Evolutionary conservation across 2,329 filamentous ascomycete genomes (phyloP).

Genomic region (Fusarium foetens): DNA sequence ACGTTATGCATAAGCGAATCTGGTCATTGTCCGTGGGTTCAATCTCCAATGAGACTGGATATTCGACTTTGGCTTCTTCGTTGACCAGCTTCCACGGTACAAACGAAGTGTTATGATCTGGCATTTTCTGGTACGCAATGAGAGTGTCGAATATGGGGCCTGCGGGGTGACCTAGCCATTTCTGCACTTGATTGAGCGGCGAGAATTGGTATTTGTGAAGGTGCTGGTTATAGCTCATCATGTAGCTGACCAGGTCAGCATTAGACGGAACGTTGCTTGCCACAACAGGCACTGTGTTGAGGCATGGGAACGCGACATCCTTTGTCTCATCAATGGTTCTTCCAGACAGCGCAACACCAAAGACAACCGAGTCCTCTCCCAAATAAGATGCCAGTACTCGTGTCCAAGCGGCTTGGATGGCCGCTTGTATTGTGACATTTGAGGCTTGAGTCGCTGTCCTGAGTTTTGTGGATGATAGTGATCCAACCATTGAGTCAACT

Average conservation of each 20-base stretch:
- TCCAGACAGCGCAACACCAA: slow-evolving; percentile 84
- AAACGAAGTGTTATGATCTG: slow-evolving; percentile 32
- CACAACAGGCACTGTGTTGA: slow-evolving; percentile 81
- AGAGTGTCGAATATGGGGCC: slow-evolving; percentile 83
- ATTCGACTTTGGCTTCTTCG: slow-evolving; percentile 79
- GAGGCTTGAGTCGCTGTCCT: slow-evolving; percentile 64
- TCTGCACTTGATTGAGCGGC: slow-evolving; percentile 77
- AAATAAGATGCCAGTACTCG: slow-evolving; percentile 78
- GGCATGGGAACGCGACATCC: slow-evolving; percentile 76
- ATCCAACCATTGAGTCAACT: slow-evolving; percentile 50
- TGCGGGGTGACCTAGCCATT: slow-evolving; percentile 72
- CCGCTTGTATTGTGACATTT: slow-evolving; percentile 79
- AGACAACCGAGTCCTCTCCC: slow-evolving; percentile 78
- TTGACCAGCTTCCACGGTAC: slow-evolving; percentile 68
- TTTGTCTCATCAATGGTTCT: slow-evolving; percentile 70
- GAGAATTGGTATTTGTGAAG: slow-evolving; percentile 77
- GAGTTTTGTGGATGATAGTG: slow-evolving; percentile 57
- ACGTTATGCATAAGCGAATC: slow-evolving; percentile 74
- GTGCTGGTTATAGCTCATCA: slow-evolving; percentile 72
- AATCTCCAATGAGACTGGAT: slow-evolving; percentile 82
- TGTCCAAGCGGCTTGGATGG: slow-evolving; percentile 82
- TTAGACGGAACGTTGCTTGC: slow-evolving; percentile 66
- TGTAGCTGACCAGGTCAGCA: slow-evolving; percentile 64
- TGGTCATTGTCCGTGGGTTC: slow-evolving; percentile 62
- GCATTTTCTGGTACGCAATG: slow-evolving; percentile 80